Conservation (phyloP, 495 filamentous ascomycete genomes). For the Neurospora pannonica region DNA sequence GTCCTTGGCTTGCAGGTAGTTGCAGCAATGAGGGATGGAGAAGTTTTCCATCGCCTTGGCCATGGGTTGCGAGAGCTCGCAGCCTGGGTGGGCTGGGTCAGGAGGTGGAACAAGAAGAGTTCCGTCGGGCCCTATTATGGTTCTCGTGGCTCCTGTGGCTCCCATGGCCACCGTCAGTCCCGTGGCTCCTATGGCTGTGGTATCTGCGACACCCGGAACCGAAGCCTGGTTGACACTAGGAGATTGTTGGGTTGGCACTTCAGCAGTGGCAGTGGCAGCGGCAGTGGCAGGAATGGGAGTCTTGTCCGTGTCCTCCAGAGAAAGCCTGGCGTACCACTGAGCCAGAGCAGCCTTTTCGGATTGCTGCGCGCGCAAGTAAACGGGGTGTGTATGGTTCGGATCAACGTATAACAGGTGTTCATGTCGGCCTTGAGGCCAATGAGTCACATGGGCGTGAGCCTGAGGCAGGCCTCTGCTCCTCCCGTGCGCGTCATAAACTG, state of each 20-base stretch:
- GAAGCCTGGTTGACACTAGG: neutral
- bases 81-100: neutral
- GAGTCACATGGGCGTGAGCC: neutral
- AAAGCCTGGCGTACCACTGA: neutral
- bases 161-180: neutral
- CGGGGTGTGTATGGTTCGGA: neutral
- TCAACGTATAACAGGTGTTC: neutral
- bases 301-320: neutral
- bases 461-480: neutral
- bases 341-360: neutral
- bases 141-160: neutral
- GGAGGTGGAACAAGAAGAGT: neutral
- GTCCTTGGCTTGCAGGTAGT: neutral
- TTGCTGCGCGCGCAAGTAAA: neutral
- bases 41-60: neutral
- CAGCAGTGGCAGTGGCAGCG: neutral
- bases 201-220: neutral
- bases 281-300: neutral
- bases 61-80: neutral
- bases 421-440: neutral
- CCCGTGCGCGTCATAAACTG: neutral
- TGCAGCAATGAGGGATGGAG: neutral
- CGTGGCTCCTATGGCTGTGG: neutral
- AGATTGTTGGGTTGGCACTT: neutral
- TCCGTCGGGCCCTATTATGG: neutral